Evolutionary conservation across 106 monocot genomes (phyloP).

Genomic region (Phalaenopsis equestris): DNA sequence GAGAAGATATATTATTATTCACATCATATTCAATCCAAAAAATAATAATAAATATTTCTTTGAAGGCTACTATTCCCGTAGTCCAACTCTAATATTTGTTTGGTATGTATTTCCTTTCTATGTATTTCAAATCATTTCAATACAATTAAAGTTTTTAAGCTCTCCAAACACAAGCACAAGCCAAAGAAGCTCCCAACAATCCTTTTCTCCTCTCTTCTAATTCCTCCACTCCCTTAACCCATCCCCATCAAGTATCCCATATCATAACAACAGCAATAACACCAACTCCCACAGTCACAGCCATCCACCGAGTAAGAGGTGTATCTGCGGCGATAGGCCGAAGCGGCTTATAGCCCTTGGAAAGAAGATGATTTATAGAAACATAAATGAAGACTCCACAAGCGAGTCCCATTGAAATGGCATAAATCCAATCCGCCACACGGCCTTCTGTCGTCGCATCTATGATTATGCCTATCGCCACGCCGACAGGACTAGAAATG

Average conservation of each 20-base stretch:
- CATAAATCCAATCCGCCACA: slow-evolving; percentile 77
- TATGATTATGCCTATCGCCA: slow-evolving; percentile 71
- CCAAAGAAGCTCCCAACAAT: too few relatives aligned
- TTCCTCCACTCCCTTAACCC: too few relatives aligned
- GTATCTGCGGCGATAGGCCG: slow-evolving; percentile 13
- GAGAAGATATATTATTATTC: too few relatives aligned
- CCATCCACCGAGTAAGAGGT: slow-evolving; percentile 30
- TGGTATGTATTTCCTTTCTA: too few relatives aligned
- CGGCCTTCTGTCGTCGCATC: slow-evolving; percentile 69
- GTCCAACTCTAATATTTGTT: too few relatives aligned
- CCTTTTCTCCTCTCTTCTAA: too few relatives aligned
- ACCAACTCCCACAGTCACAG: slow-evolving; percentile 48
- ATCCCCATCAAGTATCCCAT: slow-evolving; percentile 48
- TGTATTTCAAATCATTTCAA: too few relatives aligned
- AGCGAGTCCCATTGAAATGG: slow-evolving; percentile 78
- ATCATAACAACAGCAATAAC: slow-evolving; percentile 88
- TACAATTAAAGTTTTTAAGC: too few relatives aligned
- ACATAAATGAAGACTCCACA: slow-evolving; percentile 75
- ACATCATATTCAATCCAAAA: too few relatives aligned
- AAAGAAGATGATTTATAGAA: slow-evolving; percentile 64
- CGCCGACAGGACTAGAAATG: slow-evolving; percentile 64
- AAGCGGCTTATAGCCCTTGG: slow-evolving; percentile 56
- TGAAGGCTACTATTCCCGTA: too few relatives aligned
- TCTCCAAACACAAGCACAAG: too few relatives aligned
- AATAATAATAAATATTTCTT: too few relatives aligned